Evolutionary conservation across 1,284 basidiomycete genomes (phyloP), one percentile per base, ranked within the genome.

Genomic region (Irpex sp.): DNA sequence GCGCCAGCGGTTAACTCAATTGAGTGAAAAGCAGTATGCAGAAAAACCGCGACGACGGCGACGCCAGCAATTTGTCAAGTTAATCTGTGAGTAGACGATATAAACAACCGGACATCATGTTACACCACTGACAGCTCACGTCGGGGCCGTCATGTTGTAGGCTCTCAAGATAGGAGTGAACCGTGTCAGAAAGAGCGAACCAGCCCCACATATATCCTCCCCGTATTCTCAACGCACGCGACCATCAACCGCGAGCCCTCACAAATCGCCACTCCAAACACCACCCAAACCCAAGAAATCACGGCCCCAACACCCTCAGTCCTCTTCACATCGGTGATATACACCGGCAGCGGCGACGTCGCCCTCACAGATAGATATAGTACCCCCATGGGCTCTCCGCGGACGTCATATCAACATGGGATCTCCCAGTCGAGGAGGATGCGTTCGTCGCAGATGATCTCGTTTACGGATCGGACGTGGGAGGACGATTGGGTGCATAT

Each of bases 371-470:
- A 34, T 34, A 34, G 31, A 34, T 34, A 34, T 34, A 34, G 31
- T 6, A 34, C 31, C 31, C 31, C 31, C 0, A 6, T 34, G 31
- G 13, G 9, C 34, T 34, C 54, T 3, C 26, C 54, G 5, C 54
- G 49, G 8, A 11, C 31, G 3, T 15, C 54, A 15, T 37, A 56
- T 17, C 8, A n/a, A 31, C 21, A 15, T 31, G 54, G 21, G 11
- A 13, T 31, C 3, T 56, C 11, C 3, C 54, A 31, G 31, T 31
- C 54, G 31, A 56, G 54, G 21, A 15, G 54, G 31, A 56, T 56
- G 54, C 54, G 54, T 37, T 56, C 54, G 9, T 56, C 54, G 11
- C 54, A 56, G 54, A 56, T 56, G 54, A 37, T 56, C 5, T 56
- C 54, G 54, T 56, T 56, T 37, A 36, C 54, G 54, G 54, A 56